Evolutionary conservation across 441 rosid genomes (phyloP), one percentile per base, ranked within the genome.

Genomic region (Viola pubescens): DNA sequence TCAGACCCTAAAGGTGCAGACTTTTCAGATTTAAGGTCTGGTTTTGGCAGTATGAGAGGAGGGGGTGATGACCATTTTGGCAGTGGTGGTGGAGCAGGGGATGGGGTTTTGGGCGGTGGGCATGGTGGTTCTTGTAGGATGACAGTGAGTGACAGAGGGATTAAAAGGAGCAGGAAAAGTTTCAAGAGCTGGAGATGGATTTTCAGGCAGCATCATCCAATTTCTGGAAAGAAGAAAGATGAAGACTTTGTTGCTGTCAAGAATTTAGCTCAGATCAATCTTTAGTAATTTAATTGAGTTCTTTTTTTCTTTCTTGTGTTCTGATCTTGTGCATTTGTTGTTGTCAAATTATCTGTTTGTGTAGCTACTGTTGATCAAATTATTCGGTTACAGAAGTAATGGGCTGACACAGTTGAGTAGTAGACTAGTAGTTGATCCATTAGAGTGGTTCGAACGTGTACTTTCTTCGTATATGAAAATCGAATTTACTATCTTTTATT

Each of bases 131-230:
- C 88, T 6, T 82, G 89, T 57, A 80, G 94, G 74, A 69, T 81
- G 44, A 74, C 85, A 34, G 80, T 74, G 52, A 79, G 68, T 56
- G 97, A 83, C 54, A 61, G 86, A 45, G 89, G 89, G 60, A 77
- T 81, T 52, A 85, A 82, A 67, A 87, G 86, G 81, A 87, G 82
- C 84, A 70, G 91, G 54, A 88, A 69, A 62, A 94, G 95, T 71
- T 90, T 94, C 80, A 90, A 77, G 71, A 95, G 97, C 10, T 94
- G 97, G 97, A 79, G 85, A 52, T 90, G 99, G 97, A 86, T 86
- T 44, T 90, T 94, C 81, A 75, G 84, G 77, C 83, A 80, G 59
- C 84, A 76, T 65, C 84, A 76, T 65, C 84, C 76, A 51, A 71
- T 48, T 67, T 49, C 77, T 9, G 10, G 10, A 13, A 72, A 60